A percentile compares a stretch with the other conserved stretches of the same genome.
phyloP scores from a whole-genome alignment of 805 yeast species.

The Hanseniaspora meyeri region DNA sequence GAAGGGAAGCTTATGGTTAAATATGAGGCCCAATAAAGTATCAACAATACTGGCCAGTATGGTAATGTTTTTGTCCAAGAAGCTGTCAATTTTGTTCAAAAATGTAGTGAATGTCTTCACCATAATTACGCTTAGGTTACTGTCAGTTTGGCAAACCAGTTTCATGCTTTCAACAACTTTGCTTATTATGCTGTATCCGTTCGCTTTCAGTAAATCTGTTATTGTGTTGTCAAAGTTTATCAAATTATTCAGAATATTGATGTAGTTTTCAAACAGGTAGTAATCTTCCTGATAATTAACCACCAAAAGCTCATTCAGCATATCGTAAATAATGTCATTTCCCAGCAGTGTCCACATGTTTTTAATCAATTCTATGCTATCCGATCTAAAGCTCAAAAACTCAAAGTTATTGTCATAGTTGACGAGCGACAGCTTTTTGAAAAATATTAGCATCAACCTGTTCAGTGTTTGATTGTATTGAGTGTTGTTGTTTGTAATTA shows the following conservation, averaged over 20 bases:
- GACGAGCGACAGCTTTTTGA: background rate
- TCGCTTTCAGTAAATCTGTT: slow-evolving; percentile 20
- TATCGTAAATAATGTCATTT: background rate
- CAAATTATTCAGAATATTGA: slow-evolving; percentile 11
- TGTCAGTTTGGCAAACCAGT: slow-evolving; percentile 4
- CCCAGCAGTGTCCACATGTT: slow-evolving; percentile 57
- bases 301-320: background rate
- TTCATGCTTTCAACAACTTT: slow-evolving; percentile 19
- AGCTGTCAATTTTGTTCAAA: slow-evolving; percentile 24
- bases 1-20: slow-evolving; percentile 16
- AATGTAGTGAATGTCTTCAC: slow-evolving; percentile 22
- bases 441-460: background rate
- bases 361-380: slow-evolving; percentile 68
- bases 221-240: slow-evolving; percentile 17
- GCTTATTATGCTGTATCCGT: slow-evolving; percentile 15
- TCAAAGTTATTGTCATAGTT: background rate
- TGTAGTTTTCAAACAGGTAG: background rate
- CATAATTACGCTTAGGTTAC: slow-evolving; percentile 17
- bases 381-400: slow-evolving; percentile 42
- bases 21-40: slow-evolving; percentile 23
- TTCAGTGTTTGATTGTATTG: background rate
- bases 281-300: background rate
- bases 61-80: slow-evolving; percentile 19
- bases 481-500: background rate
- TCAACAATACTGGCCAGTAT: slow-evolving; percentile 22